Conservation (phyloP, 345 rosid species). For the Aquilaria yunnanensis region DNA sequence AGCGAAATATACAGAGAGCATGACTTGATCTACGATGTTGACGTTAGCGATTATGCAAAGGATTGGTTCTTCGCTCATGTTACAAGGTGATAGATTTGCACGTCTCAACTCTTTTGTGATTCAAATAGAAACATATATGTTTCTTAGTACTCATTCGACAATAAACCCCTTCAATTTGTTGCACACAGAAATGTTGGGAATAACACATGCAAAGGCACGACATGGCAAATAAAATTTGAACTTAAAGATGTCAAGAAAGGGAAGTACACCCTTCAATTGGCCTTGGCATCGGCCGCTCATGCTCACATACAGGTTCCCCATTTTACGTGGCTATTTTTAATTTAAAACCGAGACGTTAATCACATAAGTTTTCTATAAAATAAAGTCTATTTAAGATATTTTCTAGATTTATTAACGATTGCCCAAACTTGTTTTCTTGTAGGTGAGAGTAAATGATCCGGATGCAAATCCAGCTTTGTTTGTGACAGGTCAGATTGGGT, state of each 20-base stretch:
- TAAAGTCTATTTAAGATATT: too few species aligned
- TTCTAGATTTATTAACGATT: background rate
- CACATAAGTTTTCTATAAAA: too few species aligned
- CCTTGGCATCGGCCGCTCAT: constrained; percentile 59
- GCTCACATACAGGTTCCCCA: constrained; percentile 41
- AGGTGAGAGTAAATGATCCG: constrained; percentile 56
- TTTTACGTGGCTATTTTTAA: background rate
- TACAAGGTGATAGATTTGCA: constrained; percentile 34
- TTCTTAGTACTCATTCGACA: background rate
- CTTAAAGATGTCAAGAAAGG: constrained; percentile 28
- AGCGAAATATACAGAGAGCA: constrained; percentile 38
- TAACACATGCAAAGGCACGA: constrained; percentile 29
- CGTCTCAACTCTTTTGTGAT: background rate
- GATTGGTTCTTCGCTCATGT: constrained; percentile 91
- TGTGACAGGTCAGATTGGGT: constrained; percentile 48
- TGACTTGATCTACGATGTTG: constrained; percentile 48
- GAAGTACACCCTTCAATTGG: constrained; percentile 55
- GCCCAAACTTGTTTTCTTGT: background rate
- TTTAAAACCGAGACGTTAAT: too few species aligned
- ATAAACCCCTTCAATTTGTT: background rate
- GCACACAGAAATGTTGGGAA: constrained; percentile 31
- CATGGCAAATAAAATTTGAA: constrained; percentile 59
- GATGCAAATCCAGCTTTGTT: constrained; percentile 22
- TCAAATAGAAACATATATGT: background rate
- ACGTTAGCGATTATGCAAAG: constrained; percentile 33